A percentile compares a stretch with the other conserved stretches of the same genome.
Conservation (phyloP, 116 monocot genomes). For the Zostera marina region DNA sequence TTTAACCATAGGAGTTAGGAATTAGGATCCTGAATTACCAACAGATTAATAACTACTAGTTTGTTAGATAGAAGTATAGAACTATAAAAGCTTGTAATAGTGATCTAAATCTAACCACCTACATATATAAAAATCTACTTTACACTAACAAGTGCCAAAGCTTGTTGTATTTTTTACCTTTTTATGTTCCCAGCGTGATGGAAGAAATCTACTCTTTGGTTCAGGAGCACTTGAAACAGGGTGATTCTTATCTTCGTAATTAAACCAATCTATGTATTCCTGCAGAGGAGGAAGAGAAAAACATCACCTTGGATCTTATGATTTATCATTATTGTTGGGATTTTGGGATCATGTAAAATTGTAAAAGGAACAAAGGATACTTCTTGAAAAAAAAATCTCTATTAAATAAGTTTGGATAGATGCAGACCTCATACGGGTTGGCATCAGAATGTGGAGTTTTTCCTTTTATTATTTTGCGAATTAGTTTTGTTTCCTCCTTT, state of each 20-base stretch:
- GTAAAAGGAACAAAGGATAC: not conserved
- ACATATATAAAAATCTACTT: too few species aligned
- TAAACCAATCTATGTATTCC: constrained; percentile 97
- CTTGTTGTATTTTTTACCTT: constrained; percentile 25
- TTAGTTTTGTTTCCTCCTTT: constrained; percentile 52
- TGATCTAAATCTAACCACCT: too few species aligned
- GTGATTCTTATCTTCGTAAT: constrained; percentile 67
- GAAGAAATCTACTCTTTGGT: constrained; percentile 92
- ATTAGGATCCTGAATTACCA: too few species aligned
- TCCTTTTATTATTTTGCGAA: constrained; percentile 50
- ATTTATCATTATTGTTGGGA: too few species aligned
- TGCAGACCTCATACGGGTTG: constrained; percentile 80
- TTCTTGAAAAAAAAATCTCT: not conserved
- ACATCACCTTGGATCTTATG: too few species aligned
- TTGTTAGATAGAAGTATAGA: too few species aligned
- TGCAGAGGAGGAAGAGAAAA: constrained; percentile 14
- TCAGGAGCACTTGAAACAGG: constrained; percentile 96
- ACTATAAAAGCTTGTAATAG: too few species aligned
- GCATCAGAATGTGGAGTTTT: constrained; percentile 72
- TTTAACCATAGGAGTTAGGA: too few species aligned
- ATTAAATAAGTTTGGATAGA: not conserved
- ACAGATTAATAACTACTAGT: too few species aligned
- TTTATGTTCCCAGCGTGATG: constrained; percentile 94
- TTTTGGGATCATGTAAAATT: not conserved
- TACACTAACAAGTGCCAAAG: not conserved